Evolutionary conservation across 176 grass and related monocot species (phyloP), one percentile per base, ranked within the genome.

Genomic region (Hyparrhenia diplandra): DNA sequence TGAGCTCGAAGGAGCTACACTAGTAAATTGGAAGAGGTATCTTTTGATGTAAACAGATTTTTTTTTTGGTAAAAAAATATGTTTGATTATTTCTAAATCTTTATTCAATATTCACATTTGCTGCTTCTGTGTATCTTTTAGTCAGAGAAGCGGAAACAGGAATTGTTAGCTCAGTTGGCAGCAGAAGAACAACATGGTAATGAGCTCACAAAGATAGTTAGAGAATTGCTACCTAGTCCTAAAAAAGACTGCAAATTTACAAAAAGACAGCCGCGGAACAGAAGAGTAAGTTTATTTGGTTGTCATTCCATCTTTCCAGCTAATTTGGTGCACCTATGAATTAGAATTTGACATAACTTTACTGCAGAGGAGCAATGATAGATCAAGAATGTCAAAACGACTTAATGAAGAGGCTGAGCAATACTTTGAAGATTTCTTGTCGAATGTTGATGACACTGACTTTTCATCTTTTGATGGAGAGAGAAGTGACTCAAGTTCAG

Each of bases 371-470:
- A 99, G 92, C 87, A 99, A 93, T 64, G 96, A 95, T 78, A 90
- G 80, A 91, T 87, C 86, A 75, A 93, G 80, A 69, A 46, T 93
- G 83, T 99, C 92, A 17, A 90, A 69, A 75, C 51, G 81, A 71
- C 80, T 99, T 58, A 99, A 49, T 35, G 87, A 93, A 85, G 96
- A 93, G 80, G 96, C 96, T 1, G 96, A 95, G 76, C 86, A 86
- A 69, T 99, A 99, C 72, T 95, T 99, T 14, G 96, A 93, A 80
- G 96, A 99, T 86, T 99, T 99, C 69, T 83, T 99, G 35, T 93
- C 82, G 73, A 99, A 95, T 80, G 92, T 98, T 85, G 95, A 99
- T 70, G 96, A 99, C 60, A 95, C 96, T 20, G 96, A 99, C 86
- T 85, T 99, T 64, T 99, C 96, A 46, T 99, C 96, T 49, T 99